Evolutionary conservation across 1,284 basidiomycete genomes (phyloP), one percentile per base, ranked within the genome.

Genomic region (Sparassis latifolia): DNA sequence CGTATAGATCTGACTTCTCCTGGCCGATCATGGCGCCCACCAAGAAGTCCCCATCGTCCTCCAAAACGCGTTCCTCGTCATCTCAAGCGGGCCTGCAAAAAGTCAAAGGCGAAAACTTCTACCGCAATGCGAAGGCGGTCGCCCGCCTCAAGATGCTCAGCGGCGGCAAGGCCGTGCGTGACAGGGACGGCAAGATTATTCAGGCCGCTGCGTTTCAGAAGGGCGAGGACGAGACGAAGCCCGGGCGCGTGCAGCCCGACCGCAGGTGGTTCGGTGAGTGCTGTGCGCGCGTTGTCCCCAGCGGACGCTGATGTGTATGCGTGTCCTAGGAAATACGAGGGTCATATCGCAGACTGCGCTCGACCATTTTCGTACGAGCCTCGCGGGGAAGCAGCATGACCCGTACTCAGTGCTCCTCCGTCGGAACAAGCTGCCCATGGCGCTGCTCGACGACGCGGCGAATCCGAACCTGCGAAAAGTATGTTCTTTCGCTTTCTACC

Each of bases 261-360:
- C 76, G 92, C 53, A 72, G 93, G 60, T 97, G 94, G 94, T 97
- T 97, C 62, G 94, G 92, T 94, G 63, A 62, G 87, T 78, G 40
- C 20, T 20, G 20, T 20, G 20, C 20, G 20, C 20, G 46, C 42
- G 40, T 33, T 38, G 3, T 30, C 10, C 2, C 3, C 2, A 33
- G 2, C 2, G n/a, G 12, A 10, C 33, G 41, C 38, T 51, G 10
- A 53, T 48, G 43, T 31, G 39, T 2, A 39, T 10, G 31, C 44
- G 48, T 46, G 50, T 27, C 12, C 33, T 56, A 94, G 91, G 95
- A 44, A 99, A 99, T 72, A 99, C 97, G 9, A 79, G 97, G 64
- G 96, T 98, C 48, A 98, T 99, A 66, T 93, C 91, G n/a, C 94
- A 97, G 65, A 89, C 82, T 39, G 93, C 94, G 5, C 71, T 97